A percentile compares a stretch with the other conserved stretches of the same genome.
Conservation (phyloP, 352 stramenopile genomes). For the Globisporangium middletonii region DNA sequence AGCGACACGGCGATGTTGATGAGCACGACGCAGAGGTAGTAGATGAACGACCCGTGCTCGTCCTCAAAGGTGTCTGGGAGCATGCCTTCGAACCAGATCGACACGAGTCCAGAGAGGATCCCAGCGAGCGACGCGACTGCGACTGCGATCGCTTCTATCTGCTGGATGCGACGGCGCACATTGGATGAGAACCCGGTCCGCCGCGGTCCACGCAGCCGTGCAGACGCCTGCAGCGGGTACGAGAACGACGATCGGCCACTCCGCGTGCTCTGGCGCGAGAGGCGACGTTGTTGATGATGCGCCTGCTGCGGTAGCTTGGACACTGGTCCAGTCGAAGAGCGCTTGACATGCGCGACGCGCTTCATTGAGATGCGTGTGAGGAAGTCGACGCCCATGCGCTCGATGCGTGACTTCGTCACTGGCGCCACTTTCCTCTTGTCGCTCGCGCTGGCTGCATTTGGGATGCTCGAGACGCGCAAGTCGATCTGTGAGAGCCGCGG, state of each 20-base stretch:
- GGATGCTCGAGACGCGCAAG: neutral
- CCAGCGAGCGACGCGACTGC: slow-evolving; percentile 18
- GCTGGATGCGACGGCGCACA: slow-evolving; percentile 19
- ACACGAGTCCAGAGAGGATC: slow-evolving; percentile 31
- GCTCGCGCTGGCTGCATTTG: neutral
- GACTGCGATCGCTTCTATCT: slow-evolving; percentile 20
- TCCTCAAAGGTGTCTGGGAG: slow-evolving; percentile 10
- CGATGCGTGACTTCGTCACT: slow-evolving; percentile 28
- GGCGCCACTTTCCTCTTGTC: slow-evolving; percentile 3
- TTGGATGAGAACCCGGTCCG: slow-evolving; percentile 22
- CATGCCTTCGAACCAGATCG: slow-evolving; percentile 26
- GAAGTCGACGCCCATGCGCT: slow-evolving; percentile 34
- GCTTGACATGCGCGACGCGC: slow-evolving; percentile 17
- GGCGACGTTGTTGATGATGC: neutral
- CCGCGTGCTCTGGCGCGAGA: neutral
- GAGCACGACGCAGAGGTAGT: slow-evolving; percentile 26
- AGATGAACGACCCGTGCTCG: slow-evolving; percentile 9
- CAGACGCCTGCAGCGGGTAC: neutral
- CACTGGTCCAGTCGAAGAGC: slow-evolving; percentile 1
- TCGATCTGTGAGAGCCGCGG: slow-evolving; percentile 7
- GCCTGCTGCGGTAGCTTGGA: neutral
- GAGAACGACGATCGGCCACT: neutral
- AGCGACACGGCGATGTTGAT: slow-evolving; percentile 47
- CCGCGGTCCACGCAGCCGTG: neutral
- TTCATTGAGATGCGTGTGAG: slow-evolving; percentile 34